These are phyloP conservation scores for Citrullus amarus DNA, from an alignment of 306 rosid species.

Conservation along the genomic window DNA sequence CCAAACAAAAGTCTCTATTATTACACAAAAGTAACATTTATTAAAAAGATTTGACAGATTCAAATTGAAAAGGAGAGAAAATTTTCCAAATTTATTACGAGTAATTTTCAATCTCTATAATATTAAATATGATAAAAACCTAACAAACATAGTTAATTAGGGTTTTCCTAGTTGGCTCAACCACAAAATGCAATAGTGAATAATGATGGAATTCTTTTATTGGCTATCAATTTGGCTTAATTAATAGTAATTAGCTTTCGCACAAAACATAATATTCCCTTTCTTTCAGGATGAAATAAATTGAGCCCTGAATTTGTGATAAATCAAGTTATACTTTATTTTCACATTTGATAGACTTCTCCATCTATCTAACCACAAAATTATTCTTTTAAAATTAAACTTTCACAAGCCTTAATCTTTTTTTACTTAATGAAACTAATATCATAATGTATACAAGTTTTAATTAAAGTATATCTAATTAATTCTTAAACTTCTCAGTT, in stretches of 20 bases:
- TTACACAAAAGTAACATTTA: background rate
- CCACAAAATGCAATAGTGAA: background rate
- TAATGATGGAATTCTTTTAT: background rate
- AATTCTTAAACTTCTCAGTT: too few relatives aligned
- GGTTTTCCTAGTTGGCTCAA: background rate
- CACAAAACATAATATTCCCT: background rate
- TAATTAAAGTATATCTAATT: too few relatives aligned
- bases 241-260: background rate
- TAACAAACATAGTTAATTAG: background rate
- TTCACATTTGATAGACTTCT: background rate
- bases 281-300: background rate
- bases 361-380: background rate
- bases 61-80: background rate
- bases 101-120: background rate
- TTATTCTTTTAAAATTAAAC: background rate
- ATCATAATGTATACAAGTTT: too few relatives aligned
- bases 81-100: background rate
- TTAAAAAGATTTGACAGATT: background rate
- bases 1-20: background rate
- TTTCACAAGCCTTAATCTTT: background rate
- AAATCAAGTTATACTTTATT: background rate
- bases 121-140: background rate
- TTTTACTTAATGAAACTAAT: too few relatives aligned
- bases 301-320: background rate
- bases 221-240: background rate